Evolutionary conservation across 2,329 filamentous ascomycete genomes (phyloP), one percentile per base, ranked within the genome.

Genomic region (Lasiodiplodia hormozganensis): DNA sequence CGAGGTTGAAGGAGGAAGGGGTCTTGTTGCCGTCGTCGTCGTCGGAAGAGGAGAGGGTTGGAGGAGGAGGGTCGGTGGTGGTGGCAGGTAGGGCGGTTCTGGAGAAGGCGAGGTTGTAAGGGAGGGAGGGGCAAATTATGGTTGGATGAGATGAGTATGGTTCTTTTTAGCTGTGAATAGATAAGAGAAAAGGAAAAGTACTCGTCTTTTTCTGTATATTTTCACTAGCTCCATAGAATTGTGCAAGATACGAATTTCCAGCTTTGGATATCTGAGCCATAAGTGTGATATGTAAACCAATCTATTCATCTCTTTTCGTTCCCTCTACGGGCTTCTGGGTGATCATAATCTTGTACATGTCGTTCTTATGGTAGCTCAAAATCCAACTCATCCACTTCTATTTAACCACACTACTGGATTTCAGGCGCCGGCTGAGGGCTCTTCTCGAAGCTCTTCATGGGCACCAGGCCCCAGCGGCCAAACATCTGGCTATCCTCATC

Each of bases 401-500:
- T 40, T 54, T 8, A 34, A 34, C 31, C 31, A 34, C 31, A 67
- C 25, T 40, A 53, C 40, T 67, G 40, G 2, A 58, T 38, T n/a
- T 67, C 64, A 1, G 64, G 64, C 28, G 64, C 64, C 3, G 67
- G 67, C 38, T 23, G 51, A n/a, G 67, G 53, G 34, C 31, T 51
- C 67, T 69, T 65, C 43, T 69, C 67, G 8, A 69, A 72, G 69
- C 74, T 76, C 68, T 75, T 75, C 93, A 97, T 97, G 1, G 93
- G 92, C 75, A 88, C 85, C 69, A 96, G 82, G 0, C 94, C 94
- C 91, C 93, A 97, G 64, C 88, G 86, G 2, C 89, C 87, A 81
- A 97, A 96, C 89, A 97, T 92, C 52, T 83, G 89, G 71, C 88
- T 89, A 75, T 97, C 94, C 80, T 96, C 92, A 71, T 96, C 93